Evolutionary conservation across 1,139 yeast genomes (phyloP), one percentile per base, ranked within the genome.

Genomic region (Lodderomyces orthopsilosis): DNA sequence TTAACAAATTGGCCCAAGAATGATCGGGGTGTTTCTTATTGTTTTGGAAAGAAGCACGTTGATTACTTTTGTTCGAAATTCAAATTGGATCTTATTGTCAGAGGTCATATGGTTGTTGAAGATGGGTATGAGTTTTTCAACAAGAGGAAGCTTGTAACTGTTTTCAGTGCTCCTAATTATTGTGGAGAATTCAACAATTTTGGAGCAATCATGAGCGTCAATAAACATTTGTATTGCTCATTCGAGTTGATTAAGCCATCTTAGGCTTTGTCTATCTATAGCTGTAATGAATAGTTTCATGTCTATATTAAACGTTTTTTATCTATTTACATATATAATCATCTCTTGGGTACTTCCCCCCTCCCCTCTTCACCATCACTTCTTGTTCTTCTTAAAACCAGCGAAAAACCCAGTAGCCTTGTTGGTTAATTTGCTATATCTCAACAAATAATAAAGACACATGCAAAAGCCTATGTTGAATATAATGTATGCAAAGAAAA

Each of bases 61-160:
- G 83, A 81, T 52, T 75, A 78, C 52, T 88, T 88, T 55, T 83
- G 88, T 54, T 63, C 75, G 17, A 74, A 74, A 40, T 86, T 87
- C 62, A 81, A 83, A 46, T 83, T 88, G 66, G 96, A 88, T 62
- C 68, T 88, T 54, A 77, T 88, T 51, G 90, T 85, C 26, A 70
- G 96, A 54, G 95, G 95, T 13, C 96, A 88, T 62, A 88, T 88
- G 95, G 96, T 88, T 40, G 96, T 88, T 37, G 95, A 88, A 63
- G 95, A 88, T 60, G 96, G 96, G 3, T 88, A 88, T 59, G 96
- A 88, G 60, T 88, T 88, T 58, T 88, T 86, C 63, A 83, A 85
- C 47, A 81, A 78, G 57, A 74, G 90, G 52, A 83, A 81, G 57
- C 72, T 88, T 51, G 95, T 88, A 2, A 88, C 96, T 0, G 81